A percentile compares a stretch with the other conserved stretches of the same genome.
Evolutionary conservation across 257 asterid genomes (phyloP).

Genomic region (Petunia axillaris): DNA sequence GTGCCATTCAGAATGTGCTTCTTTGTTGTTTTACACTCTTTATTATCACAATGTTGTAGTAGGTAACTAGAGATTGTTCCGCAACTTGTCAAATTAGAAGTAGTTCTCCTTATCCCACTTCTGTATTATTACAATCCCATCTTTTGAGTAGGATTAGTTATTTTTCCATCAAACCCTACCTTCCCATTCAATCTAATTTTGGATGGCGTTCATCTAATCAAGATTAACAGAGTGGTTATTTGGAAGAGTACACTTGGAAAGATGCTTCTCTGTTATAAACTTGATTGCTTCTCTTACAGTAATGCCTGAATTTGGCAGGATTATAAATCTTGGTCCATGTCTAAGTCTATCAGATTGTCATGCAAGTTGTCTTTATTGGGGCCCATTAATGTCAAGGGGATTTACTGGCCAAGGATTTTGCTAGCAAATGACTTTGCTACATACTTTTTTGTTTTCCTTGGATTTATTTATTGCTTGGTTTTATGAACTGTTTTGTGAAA

Average conservation of each 20-base stretch:
- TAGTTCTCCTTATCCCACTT: slow-evolving; percentile 15
- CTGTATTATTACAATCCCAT: neutral
- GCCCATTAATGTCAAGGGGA: neutral
- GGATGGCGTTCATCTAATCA: neutral
- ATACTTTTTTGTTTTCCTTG: slow-evolving; percentile 2
- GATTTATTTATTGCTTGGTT: neutral
- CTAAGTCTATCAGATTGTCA: neutral
- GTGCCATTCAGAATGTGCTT: slow-evolving; percentile 16
- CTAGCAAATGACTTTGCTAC: neutral
- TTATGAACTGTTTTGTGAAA: slow-evolving; percentile 17
- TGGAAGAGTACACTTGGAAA: neutral
- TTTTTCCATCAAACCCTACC: neutral
- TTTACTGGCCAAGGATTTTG: neutral
- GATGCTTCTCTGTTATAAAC: neutral
- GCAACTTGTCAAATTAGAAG: neutral
- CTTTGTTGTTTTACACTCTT: slow-evolving; percentile 4
- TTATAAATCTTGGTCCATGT: slow-evolving; percentile 6
- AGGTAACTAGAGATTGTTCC: neutral
- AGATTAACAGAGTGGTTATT: slow-evolving; percentile 12
- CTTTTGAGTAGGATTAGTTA: neutral
- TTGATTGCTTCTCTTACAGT: neutral
- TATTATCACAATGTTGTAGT: slow-evolving; percentile 7
- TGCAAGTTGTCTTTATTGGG: slow-evolving; percentile 2
- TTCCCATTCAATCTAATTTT: slow-evolving; percentile 1
- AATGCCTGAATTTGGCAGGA: slow-evolving; percentile 6